Evolutionary conservation across 495 filamentous ascomycete species (phyloP).

Genomic region (Neurospora hispaniola): DNA sequence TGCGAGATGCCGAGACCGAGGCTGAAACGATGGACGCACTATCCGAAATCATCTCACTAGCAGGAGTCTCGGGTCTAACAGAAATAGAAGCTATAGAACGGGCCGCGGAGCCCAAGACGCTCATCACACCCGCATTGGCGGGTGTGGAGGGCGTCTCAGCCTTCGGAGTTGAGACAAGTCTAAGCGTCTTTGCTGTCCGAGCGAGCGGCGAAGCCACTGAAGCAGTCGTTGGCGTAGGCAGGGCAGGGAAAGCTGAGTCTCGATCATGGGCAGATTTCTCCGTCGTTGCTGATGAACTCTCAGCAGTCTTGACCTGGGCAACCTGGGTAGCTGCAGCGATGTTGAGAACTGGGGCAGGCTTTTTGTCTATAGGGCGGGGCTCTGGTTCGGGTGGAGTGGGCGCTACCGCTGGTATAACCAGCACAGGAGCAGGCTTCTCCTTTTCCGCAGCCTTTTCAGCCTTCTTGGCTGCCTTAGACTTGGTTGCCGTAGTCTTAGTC

Average conservation of each 20-base stretch:
- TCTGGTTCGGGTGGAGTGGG: constrained; percentile 19
- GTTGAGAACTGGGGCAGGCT: constrained; percentile 49
- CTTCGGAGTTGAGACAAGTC: constrained; percentile 64
- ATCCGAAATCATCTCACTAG: constrained; percentile 66
- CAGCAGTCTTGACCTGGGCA: constrained; percentile 17
- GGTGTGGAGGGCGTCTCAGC: constrained; percentile 43
- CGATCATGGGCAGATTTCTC: constrained; percentile 25
- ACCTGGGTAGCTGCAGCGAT: constrained; percentile 46
- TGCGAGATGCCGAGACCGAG: constrained; percentile 61
- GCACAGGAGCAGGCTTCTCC: constrained; percentile 1
- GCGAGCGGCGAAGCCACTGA: constrained; percentile 36
- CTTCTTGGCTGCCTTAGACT: constrained; percentile 16
- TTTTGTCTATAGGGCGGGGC: constrained; percentile 30
- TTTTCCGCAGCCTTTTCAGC: constrained; percentile 10
- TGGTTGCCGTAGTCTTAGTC: constrained; percentile 17
- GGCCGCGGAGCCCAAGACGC: constrained; percentile 18
- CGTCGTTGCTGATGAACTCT: constrained; percentile 13
- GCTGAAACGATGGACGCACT: constrained; percentile 65
- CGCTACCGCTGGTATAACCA: constrained; percentile 26
- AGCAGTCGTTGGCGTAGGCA: constrained; percentile 41
- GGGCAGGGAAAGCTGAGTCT: constrained; percentile 35
- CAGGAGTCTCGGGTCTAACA: constrained; percentile 68
- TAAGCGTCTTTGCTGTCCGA: constrained; percentile 46
- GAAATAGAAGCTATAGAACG: constrained; percentile 34
- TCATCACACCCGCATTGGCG: constrained; percentile 8